Evolutionary conservation across 768 basidiomycete genomes (phyloP), one percentile per base, ranked within the genome.

Genomic region (Xerocomellus amylosporus): DNA sequence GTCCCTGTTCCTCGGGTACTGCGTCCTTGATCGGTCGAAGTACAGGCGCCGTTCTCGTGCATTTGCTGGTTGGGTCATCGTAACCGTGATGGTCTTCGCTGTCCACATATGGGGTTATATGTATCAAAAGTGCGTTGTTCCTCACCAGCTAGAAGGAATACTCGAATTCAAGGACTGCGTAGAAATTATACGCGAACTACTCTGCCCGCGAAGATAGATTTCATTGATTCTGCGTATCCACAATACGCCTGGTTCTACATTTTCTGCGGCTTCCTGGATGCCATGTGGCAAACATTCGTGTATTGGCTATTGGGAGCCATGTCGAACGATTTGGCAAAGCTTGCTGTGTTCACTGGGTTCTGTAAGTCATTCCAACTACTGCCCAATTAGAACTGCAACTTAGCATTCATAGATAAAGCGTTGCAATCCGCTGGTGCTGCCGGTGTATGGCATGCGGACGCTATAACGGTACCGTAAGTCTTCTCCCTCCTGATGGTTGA

Each of bases 271-370:
- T 64, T 92, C 12, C 76, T 90, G 55, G 91, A 93, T 58, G 77
- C 90, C 2, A 86, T 89, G 82, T 93, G 90, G 88, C 91, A 93
- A 67, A 90, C 87, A 2, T 83, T 83, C 0, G 83, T 85, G 6
- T 90, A 90, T 67, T 90, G 88, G 87, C 74, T 88, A 61, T 86
- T 90, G 81, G 90, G 90, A 38, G 86, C 87, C 13, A 88, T 93
- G 85, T 88, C 87, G 20, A 91, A 92, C 60, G 84, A 91, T 67
- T 83, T 87, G 8, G 81, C 78, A 2, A 90, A 89, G 66, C 81
- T 93, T 20, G 90, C 90, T 0, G 80, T 90, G 65, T 86, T 93
- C 62, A 75, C 85, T 15, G 91, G 90, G 39, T 88, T 93, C 63
- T 92, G 89, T 91, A 65, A 61, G 87, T 78, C 9, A 57, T 33